Conservation (phyloP, 2,329 filamentous ascomycete species). For the Fusarium setosum region DNA sequence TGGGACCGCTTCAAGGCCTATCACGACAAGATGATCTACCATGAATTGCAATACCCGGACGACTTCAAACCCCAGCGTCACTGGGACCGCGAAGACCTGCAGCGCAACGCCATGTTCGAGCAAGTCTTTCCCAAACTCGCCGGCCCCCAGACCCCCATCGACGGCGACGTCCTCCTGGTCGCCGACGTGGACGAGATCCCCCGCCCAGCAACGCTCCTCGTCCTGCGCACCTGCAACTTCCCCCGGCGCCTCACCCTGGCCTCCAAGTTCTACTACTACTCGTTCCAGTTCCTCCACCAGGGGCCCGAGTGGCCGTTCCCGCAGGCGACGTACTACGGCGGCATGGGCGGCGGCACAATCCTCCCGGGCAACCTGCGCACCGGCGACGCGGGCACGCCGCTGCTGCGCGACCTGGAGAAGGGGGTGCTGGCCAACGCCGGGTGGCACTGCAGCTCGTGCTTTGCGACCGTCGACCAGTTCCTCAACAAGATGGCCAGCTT, state of each 20-base stretch:
- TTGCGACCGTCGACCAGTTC: constrained; percentile 65
- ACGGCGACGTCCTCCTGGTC: constrained; percentile 68
- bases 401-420: constrained; percentile 55
- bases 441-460: constrained; percentile 74
- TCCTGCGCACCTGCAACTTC: constrained; percentile 63
- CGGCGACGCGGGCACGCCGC: constrained; percentile 54
- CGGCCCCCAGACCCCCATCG: constrained; percentile 53
- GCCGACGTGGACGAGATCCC: constrained; percentile 72
- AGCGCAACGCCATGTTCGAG: constrained; percentile 67
- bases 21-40: constrained; percentile 71
- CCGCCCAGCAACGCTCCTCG: constrained; percentile 59
- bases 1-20: constrained; percentile 64
- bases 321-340: constrained; percentile 66
- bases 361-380: constrained; percentile 64
- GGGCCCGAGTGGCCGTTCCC: constrained; percentile 64
- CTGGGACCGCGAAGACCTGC: constrained; percentile 65
- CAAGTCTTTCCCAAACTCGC: constrained; percentile 64
- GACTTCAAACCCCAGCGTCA: constrained; percentile 51
- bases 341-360: constrained; percentile 56
- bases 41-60: constrained; percentile 60
- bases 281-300: constrained; percentile 62
- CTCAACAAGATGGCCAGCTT: constrained; percentile 67
- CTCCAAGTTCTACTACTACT: constrained; percentile 68
- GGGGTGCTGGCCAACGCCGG: constrained; percentile 60
- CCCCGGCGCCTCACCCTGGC: constrained; percentile 63